Percentiles rank a stretch among this genome's conserved stretches.
These are phyloP conservation scores for Ceriops zippeliana DNA, from an alignment of 345 rosid species.

Conservation along the genomic window DNA sequence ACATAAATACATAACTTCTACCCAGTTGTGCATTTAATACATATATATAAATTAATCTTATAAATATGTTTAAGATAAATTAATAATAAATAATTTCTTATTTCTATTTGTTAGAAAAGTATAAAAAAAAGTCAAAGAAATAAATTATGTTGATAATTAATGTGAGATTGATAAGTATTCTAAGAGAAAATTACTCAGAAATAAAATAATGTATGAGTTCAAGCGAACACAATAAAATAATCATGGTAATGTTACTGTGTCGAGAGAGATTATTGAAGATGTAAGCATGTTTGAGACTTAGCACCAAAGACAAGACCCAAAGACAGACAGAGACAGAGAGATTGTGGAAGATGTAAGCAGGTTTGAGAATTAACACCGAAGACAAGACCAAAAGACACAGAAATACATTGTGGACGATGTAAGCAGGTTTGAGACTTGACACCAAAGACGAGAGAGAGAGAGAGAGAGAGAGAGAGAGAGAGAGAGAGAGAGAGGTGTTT, in stretches of 20 bases:
- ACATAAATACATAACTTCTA: no score
- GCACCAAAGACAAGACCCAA: slow-evolving; percentile 1
- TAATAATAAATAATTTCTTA: no score
- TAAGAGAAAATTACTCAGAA: neutral
- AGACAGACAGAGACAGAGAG: neutral
- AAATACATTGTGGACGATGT: neutral
- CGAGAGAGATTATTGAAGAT: neutral
- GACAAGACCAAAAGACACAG: neutral
- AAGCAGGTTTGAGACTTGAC: slow-evolving; percentile 4
- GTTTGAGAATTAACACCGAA: slow-evolving; percentile 6
- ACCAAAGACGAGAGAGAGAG: neutral
- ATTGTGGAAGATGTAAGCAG: neutral
- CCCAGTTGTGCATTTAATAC: no score
- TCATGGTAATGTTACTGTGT: slow-evolving; percentile 10
- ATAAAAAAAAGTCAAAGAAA: slow-evolving; percentile 24
- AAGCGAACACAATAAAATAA: no score
- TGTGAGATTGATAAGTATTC: no score
- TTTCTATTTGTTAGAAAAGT: slow-evolving; percentile 10
- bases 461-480: neutral
- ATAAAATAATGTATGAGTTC: no score
- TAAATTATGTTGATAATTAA: slow-evolving; percentile 1
- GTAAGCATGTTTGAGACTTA: slow-evolving; percentile 2
- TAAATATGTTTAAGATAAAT: no score
- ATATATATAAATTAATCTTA: no score
- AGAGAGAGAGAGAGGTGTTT: neutral